Conservation (phyloP, 148 eudicot species). For the Nepenthes gracilis region DNA sequence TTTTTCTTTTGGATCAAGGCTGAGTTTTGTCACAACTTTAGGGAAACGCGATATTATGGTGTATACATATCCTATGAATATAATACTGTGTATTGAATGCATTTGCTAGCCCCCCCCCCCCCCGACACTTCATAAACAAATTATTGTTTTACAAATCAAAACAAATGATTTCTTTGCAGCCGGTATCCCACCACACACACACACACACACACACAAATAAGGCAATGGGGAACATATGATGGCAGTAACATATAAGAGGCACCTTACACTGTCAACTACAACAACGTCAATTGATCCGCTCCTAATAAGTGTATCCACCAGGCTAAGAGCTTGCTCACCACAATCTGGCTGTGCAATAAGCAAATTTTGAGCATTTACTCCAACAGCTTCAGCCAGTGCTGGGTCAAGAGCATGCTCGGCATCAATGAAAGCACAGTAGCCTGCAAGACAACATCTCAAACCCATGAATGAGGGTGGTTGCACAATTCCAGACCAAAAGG, state of each 20-base stretch:
- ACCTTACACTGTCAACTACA: constrained; percentile 92
- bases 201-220: not conserved
- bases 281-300: constrained; percentile 97
- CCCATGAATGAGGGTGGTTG: not conserved
- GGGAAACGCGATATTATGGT: not conserved
- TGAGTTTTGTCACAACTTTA: no score
- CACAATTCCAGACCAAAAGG: not conserved
- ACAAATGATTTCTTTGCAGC: not conserved
- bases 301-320: constrained; percentile 88
- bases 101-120: not conserved
- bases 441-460: constrained; percentile 20
- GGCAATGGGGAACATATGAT: not conserved
- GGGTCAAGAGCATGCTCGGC: constrained; percentile 99
- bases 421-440: constrained; percentile 89
- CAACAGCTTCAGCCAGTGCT: constrained; percentile 73
- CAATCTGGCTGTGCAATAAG: constrained; percentile 97
- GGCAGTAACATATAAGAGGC: not conserved
- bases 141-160: not conserved
- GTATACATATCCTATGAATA: not conserved
- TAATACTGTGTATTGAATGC: not conserved
- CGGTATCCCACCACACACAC: no score
- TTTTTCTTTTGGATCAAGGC: no score
- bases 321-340: constrained; percentile 98
- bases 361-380: constrained; percentile 76
- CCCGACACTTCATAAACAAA: not conserved